phyloP scores from a whole-genome alignment of 1,139 yeast species.

The Martiniozyma asiatica region DNA sequence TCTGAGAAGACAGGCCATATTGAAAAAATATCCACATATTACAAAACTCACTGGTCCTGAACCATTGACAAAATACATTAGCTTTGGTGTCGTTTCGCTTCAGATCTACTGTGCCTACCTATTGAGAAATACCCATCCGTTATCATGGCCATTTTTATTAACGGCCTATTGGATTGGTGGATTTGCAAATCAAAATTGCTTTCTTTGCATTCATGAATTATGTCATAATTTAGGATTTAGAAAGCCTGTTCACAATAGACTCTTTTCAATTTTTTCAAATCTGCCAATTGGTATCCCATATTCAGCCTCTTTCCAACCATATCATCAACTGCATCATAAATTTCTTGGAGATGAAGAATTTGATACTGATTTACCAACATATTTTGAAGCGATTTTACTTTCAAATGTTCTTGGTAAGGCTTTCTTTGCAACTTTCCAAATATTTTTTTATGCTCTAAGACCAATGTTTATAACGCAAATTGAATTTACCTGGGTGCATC shows the following conservation, averaged over 20 bases:
- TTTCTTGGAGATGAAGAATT: slow-evolving; percentile 75
- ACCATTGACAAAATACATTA: slow-evolving; percentile 72
- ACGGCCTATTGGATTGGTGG: slow-evolving; percentile 76
- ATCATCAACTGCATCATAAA: slow-evolving; percentile 85
- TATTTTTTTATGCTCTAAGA: slow-evolving; percentile 77
- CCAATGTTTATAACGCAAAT: slow-evolving; percentile 79
- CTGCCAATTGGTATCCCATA: slow-evolving; percentile 86
- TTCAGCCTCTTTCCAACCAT: slow-evolving; percentile 83
- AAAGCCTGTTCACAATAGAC: slow-evolving; percentile 62
- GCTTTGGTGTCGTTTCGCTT: slow-evolving; percentile 46
- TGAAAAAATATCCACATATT: slow-evolving; percentile 69
- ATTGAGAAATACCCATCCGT: slow-evolving; percentile 43
- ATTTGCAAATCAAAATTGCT: slow-evolving; percentile 71
- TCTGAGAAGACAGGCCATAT: slow-evolving; percentile 56
- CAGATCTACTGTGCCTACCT: slow-evolving; percentile 55
- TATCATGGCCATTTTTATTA: slow-evolving; percentile 42
- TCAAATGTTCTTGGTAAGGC: slow-evolving; percentile 78
- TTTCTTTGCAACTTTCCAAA: slow-evolving; percentile 82
- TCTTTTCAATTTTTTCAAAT: slow-evolving; percentile 68
- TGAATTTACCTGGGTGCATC: slow-evolving; percentile 63
- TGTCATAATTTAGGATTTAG: slow-evolving; percentile 81
- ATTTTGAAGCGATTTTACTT: slow-evolving; percentile 58
- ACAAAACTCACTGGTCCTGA: slow-evolving; percentile 76
- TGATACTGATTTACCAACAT: slow-evolving; percentile 84
- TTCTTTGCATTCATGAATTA: slow-evolving; percentile 80